Evolutionary conservation across 2,329 filamentous ascomycete species (phyloP).

Genomic region (Neocucurbitaria cava): DNA sequence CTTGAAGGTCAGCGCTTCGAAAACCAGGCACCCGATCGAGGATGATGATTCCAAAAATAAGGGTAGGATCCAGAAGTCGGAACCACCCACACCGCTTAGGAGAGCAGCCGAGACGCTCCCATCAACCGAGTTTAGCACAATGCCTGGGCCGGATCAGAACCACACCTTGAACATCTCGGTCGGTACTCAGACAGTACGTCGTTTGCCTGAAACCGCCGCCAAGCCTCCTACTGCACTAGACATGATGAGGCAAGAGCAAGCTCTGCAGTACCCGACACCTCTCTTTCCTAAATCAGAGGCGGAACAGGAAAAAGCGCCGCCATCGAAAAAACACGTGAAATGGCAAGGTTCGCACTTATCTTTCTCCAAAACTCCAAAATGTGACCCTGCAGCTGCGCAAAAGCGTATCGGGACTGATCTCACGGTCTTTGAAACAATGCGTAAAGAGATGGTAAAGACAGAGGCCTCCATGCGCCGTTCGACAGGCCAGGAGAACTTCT

Average conservation of each 20-base stretch:
- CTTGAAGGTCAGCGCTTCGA: conserved; percentile 1
- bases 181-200: not conserved
- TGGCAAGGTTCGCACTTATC: not conserved
- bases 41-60: not conserved
- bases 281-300: not conserved
- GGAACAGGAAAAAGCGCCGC: not conserved
- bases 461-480: conserved; percentile 15
- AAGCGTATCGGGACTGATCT: conserved; percentile 2
- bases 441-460: conserved; percentile 14
- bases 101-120: conserved; percentile 10
- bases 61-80: conserved; percentile 1
- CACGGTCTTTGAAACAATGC: conserved; percentile 5
- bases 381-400: not conserved
- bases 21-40: not conserved
- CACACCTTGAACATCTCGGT: not conserved
- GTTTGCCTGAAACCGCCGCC: not conserved
- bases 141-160: not conserved
- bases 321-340: not conserved
- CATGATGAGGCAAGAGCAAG: not conserved
- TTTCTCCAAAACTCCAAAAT: not conserved
- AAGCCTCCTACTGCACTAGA: not conserved
- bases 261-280: not conserved
- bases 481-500: conserved; percentile 2
- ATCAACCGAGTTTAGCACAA: not conserved
- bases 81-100: conserved; percentile 23